Percentiles rank a stretch among this genome's conserved stretches.
Conservation (phyloP, 192 early-diverging fungal genomes). For the Linnemannia elongata region DNA sequence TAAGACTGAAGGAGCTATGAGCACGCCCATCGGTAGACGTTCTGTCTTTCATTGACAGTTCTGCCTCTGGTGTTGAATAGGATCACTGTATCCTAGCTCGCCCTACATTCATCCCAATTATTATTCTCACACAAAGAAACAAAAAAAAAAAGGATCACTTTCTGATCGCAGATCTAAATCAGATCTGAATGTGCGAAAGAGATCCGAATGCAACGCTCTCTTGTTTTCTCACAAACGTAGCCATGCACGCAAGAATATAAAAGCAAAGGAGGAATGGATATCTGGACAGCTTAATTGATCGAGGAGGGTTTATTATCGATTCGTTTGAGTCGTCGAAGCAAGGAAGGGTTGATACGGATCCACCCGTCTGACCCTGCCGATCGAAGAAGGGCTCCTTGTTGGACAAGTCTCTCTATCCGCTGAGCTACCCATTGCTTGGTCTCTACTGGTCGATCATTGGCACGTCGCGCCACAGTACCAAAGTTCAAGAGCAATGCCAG, state of each 20-base stretch:
- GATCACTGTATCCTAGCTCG: constrained; percentile 34
- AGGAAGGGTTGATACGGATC: constrained; percentile 34
- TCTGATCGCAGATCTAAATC: constrained; percentile 3
- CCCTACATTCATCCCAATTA: constrained; percentile 27
- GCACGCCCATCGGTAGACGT: constrained; percentile 57
- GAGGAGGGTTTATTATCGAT: constrained; percentile 12
- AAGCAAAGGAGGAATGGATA: neutral
- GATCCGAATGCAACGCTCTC: neutral
- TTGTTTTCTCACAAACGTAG: neutral
- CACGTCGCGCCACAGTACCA: constrained; percentile 29
- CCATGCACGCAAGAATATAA: neutral
- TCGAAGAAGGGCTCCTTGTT: constrained; percentile 24
- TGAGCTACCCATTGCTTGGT: constrained; percentile 24
- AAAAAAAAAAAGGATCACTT: neutral
- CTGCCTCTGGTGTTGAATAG: constrained; percentile 53
- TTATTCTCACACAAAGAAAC: neutral
- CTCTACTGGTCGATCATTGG: constrained; percentile 23
- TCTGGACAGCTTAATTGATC: neutral
- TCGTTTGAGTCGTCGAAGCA: constrained; percentile 33
- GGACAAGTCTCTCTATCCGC: constrained; percentile 44
- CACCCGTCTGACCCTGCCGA: neutral
- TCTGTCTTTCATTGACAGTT: constrained; percentile 29
- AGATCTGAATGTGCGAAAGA: neutral
- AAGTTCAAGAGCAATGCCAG: constrained; percentile 40
- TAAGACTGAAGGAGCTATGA: constrained; percentile 45